Percentiles rank a stretch among this genome's conserved stretches.
These are phyloP conservation scores for Candida boleticola DNA, from an alignment of 805 yeast genomes.

Conservation along the genomic window DNA sequence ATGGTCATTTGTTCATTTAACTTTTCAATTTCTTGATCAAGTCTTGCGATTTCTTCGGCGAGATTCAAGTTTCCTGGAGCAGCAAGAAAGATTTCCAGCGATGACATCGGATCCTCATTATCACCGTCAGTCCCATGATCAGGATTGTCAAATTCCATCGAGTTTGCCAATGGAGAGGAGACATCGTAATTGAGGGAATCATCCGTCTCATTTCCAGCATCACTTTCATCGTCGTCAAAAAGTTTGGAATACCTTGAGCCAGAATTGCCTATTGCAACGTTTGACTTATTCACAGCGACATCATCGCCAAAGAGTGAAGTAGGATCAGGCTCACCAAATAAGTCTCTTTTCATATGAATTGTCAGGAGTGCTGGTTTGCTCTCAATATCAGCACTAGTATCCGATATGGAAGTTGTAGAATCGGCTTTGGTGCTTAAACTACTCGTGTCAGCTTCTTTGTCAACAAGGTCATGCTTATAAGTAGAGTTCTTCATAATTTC, in stretches of 20 bases:
- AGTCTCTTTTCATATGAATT: slow-evolving; percentile 12
- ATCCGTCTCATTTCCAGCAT: slow-evolving; percentile 12
- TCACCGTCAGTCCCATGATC: slow-evolving; percentile 6
- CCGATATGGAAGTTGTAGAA: background rate
- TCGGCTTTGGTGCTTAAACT: background rate
- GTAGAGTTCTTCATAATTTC: slow-evolving; percentile 45
- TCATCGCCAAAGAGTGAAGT: slow-evolving; percentile 30
- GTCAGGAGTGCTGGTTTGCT: background rate
- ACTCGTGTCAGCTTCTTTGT: background rate
- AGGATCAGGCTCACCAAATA: slow-evolving; percentile 23
- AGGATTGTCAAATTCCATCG: slow-evolving; percentile 10
- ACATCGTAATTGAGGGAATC: slow-evolving; percentile 17
- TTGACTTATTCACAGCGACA: slow-evolving; percentile 1
- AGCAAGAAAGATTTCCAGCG: slow-evolving; percentile 44
- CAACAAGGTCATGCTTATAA: slow-evolving; percentile 1
- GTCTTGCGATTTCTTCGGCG: slow-evolving; percentile 61
- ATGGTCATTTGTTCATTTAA: slow-evolving; percentile 62
- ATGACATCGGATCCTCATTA: slow-evolving; percentile 5
- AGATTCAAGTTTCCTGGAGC: slow-evolving; percentile 69
- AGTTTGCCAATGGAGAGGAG: slow-evolving; percentile 16
- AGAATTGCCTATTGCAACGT: too few species aligned
- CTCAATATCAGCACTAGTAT: background rate
- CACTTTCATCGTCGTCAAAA: slow-evolving; percentile 34
- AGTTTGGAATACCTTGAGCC: slow-evolving; percentile 23
- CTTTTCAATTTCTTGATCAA: slow-evolving; percentile 56